Percentiles rank a stretch among this genome's conserved stretches.
Conservation (phyloP, 106 monocot genomes). For the Acanthochlamys bracteata region DNA sequence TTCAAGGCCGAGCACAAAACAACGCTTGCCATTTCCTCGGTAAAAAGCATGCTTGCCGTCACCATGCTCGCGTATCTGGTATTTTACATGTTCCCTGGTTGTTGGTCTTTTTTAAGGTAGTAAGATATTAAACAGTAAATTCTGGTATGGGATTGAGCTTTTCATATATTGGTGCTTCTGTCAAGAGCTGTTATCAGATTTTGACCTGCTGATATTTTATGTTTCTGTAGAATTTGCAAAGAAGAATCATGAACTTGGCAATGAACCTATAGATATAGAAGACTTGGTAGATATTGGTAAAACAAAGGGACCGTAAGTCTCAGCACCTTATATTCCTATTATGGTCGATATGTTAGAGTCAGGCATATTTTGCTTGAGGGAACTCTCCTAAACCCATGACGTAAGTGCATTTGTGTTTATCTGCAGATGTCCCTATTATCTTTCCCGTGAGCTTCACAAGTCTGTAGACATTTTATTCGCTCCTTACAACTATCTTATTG, state of each 20-base stretch:
- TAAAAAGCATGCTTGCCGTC: slow-evolving; percentile 55
- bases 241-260: slow-evolving; percentile 50
- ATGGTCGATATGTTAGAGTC: no score
- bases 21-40: slow-evolving; percentile 74
- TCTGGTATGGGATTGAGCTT: no score
- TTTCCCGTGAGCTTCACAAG: slow-evolving; percentile 85
- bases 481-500: slow-evolving; percentile 97
- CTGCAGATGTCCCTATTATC: slow-evolving; percentile 90
- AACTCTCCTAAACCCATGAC: no score
- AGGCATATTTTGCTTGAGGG: no score
- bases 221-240: slow-evolving; percentile 54
- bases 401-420: not conserved
- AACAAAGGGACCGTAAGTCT: slow-evolving; percentile 70
- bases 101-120: no score
- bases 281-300: slow-evolving; percentile 80
- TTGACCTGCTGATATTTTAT: no score
- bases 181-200: no score
- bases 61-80: slow-evolving; percentile 65
- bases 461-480: slow-evolving; percentile 88
- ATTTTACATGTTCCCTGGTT: no score
- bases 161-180: no score
- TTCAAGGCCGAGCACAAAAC: slow-evolving; percentile 68
- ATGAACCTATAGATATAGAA: slow-evolving; percentile 93
- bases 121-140: no score
- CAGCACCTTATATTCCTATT: slow-evolving; percentile 16